Base-by-base conservation (phyloP, 2,329 filamentous ascomycete species). In the Aureobasidium leucospermi region DNA sequence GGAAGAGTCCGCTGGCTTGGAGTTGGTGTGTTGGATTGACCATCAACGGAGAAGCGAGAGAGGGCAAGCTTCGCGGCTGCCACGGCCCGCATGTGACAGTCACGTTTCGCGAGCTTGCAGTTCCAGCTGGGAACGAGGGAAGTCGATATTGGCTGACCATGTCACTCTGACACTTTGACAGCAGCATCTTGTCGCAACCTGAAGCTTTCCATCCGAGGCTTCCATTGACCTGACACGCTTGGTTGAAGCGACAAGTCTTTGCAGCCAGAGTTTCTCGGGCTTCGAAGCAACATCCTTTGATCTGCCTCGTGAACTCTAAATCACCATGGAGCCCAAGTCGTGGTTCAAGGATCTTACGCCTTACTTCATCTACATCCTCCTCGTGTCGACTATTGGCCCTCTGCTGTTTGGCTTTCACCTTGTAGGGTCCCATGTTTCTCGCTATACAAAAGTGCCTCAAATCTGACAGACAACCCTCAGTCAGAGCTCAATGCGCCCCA, bases 351-450 rank as follows among this genome's bases (percentile, higher is more conserved):
- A 74, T 68, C 70, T 91, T 59, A 94, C 90, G 38, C 79, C 84
- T 5, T 96, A 90, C 74, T 84, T 97, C 67, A 70, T 94, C 68
- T 83, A 90, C 69, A 76, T 94, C 48, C 82, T 97, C 59, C 75
- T 85, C 62, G 79, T 92, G 61, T 84, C 89, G 45, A 95, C 91
- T 0, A 76, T 96, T 16, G 94, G 93, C 0, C 90, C 94, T 1
- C 81, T 97, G 46, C 90, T 96, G 68, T 99, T 96, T 71, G 94
- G 94, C 63, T 96, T 90, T 74, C 93, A 97, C 74, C 75, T 97
- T 71, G 91, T 94, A 81, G 69, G 64, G 19, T 76, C 68, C 32
- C 46, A 39, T 59, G n/a, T 10, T 16, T 32, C 7, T 6, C 32
- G 19, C 7, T 9, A 39, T 9, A 2, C 16, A 32, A 61, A 56